Evolutionary conservation across 139 green algal species (phyloP).

Genomic region (Deuterostichococcus epilithicus): DNA sequence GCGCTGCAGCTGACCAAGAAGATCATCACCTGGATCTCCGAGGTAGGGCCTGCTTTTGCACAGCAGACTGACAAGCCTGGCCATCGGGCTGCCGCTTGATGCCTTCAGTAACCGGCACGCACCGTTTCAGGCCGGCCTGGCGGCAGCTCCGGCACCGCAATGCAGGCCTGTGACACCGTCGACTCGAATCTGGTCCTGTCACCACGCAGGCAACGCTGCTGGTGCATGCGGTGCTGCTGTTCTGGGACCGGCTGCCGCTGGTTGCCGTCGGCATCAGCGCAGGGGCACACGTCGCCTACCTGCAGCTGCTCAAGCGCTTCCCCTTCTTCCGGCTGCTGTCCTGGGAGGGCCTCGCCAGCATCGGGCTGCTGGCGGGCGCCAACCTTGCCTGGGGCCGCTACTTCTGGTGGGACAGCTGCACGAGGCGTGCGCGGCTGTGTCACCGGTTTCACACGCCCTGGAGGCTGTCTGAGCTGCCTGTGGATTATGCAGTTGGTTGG

Average conservation of each 20-base stretch:
- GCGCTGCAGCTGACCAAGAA: not conserved
- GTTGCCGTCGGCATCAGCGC: constrained; percentile 15
- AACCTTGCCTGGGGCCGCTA: constrained; percentile 26
- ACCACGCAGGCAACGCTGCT: constrained; percentile 16
- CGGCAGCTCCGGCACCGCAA: too few species aligned
- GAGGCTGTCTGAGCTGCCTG: too few species aligned
- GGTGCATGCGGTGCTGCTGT: constrained; percentile 33
- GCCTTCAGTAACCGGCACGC: too few species aligned
- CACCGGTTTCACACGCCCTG: too few species aligned
- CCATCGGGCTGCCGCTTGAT: too few species aligned
- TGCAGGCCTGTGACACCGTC: too few species aligned
- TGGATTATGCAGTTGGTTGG: too few species aligned
- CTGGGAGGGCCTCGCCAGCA: constrained; percentile 14
- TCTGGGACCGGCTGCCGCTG: constrained; percentile 30
- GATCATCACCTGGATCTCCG: not conserved
- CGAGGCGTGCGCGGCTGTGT: too few species aligned
- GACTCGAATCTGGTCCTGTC: too few species aligned
- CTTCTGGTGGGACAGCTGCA: constrained; percentile 24
- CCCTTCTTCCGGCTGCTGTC: constrained; percentile 31
- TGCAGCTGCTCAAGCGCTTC: constrained; percentile 31
- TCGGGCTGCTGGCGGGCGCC: constrained; percentile 19
- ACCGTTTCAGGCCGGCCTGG: too few species aligned
- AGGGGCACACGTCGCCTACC: constrained; percentile 28
- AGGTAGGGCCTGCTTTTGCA: too few species aligned
- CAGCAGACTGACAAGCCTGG: too few species aligned